These are phyloP conservation scores for Macrolepiota fuliginosa DNA, from an alignment of 768 basidiomycete species.

Conservation along the genomic window DNA sequence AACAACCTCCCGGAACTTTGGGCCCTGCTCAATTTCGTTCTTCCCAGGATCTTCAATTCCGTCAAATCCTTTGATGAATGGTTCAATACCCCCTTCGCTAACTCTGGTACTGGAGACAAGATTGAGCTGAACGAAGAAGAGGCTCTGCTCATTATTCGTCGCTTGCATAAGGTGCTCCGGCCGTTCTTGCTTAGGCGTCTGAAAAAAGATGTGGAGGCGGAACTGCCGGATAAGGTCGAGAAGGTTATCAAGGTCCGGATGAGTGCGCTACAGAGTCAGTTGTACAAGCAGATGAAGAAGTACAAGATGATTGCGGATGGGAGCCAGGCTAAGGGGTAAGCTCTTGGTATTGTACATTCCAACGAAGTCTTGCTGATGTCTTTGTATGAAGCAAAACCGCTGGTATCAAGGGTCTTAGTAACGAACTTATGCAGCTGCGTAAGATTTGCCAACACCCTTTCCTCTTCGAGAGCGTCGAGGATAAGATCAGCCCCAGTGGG, in stretches of 20 bases:
- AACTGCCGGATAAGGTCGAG: slow-evolving; percentile 96
- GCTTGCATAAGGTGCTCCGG: slow-evolving; percentile 91
- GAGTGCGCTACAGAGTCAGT: slow-evolving; percentile 86
- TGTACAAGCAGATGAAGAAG: slow-evolving; percentile 98
- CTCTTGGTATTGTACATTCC: slow-evolving; percentile 13
- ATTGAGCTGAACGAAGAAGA: slow-evolving; percentile 99
- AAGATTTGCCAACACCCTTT: slow-evolving; percentile 99
- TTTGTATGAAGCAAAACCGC: slow-evolving; percentile 52
- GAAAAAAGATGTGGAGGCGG: slow-evolving; percentile 96
- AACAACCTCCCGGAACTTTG: slow-evolving; percentile 97
- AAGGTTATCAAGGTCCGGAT: slow-evolving; percentile 96
- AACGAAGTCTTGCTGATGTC: slow-evolving; percentile 6
- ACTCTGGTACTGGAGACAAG: slow-evolving; percentile 96
- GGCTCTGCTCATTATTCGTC: slow-evolving; percentile 93
- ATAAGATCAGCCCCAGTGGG: slow-evolving; percentile 84
- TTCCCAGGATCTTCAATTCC: slow-evolving; percentile 97
- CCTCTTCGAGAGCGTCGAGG: slow-evolving; percentile 93
- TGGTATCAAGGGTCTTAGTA: slow-evolving; percentile 87
- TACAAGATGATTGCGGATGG: slow-evolving; percentile 95
- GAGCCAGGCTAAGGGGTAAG: slow-evolving; percentile 71
- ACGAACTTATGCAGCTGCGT: slow-evolving; percentile 96
- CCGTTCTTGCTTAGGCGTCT: slow-evolving; percentile 90
- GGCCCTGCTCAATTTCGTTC: slow-evolving; percentile 92
- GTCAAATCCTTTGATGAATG: slow-evolving; percentile 99
- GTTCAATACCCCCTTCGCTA: slow-evolving; percentile 99